Evolutionary conservation across 257 asterid genomes (phyloP), one percentile per base, ranked within the genome.

Genomic region (Sherardia arvensis): DNA sequence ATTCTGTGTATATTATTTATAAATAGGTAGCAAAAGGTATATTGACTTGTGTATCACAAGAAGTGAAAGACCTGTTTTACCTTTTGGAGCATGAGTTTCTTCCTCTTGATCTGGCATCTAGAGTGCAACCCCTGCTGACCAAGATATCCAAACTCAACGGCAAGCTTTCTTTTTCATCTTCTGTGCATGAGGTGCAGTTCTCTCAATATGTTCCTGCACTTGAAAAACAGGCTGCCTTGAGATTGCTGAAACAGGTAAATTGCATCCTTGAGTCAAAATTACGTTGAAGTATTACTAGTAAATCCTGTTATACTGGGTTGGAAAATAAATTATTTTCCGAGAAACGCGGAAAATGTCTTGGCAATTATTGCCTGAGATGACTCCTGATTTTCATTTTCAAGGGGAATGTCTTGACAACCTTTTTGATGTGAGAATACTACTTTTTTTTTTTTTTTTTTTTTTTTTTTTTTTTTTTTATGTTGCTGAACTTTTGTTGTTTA

Each of bases 231-330:
- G 86, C 94, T 59, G 82, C 95, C 29, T 79, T 88, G 71, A 83
- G 98, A 78, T 76, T 86, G 83, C 83, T 91, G 71, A 95, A 86
- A 73, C 87, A 86, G 92, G 98, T 91, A 61, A 51, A 71, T 23
- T 38, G 20, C 29, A 14, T 22, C 32, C n/a, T 40, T 60, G 29
- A 26, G 14, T 36, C 14, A 29, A 28, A 38, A 38, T 38, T 38
- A 9, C 17, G 18, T 58, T 30, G 1, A 18, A 18, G 26, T 1
- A 4, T 26, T 59, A 30, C n/a, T 25, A 59, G 21, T n/a, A 1
- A 29, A 32, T 30, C 5, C 29, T 59, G 45, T 10, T 2, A n/a
- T 33, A 7, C 10, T 33, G 9, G 40, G 40, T 2, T 9, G 7
- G 40, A 33, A 33, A 7, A 33, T 9, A 33, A 33, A 33, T 33